These are phyloP conservation scores for Aspergillus fumigatiaffinis DNA, from an alignment of 2,329 filamentous ascomycete genomes.

Conservation along the genomic window DNA sequence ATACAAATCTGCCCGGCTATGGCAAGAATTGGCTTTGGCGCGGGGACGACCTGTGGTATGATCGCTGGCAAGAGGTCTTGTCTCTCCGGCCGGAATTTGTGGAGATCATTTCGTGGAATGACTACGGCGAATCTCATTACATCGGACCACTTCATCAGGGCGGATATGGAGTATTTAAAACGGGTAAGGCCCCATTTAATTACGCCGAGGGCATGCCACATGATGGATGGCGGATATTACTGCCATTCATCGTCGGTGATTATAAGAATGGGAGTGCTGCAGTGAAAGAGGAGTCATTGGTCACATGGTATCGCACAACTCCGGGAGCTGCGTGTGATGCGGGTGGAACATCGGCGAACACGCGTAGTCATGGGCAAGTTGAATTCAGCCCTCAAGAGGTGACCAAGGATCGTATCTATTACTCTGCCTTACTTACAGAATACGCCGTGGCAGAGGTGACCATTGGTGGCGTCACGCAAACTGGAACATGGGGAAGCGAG, in stretches of 20 bases:
- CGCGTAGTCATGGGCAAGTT: neutral
- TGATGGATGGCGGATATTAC: conserved; percentile 27
- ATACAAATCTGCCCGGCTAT: conserved; percentile 54
- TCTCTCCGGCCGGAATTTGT: conserved; percentile 50
- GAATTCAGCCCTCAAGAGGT: conserved; percentile 12
- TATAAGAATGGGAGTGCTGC: conserved; percentile 29
- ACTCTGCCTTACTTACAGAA: conserved; percentile 33
- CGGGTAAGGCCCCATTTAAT: conserved; percentile 38
- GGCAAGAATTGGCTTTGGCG: conserved; percentile 62
- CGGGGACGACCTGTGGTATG: conserved; percentile 57
- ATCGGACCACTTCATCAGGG: conserved; percentile 48
- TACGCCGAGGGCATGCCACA: conserved; percentile 28
- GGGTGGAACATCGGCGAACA: conserved; percentile 20
- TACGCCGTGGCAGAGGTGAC: conserved; percentile 26
- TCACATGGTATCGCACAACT: conserved; percentile 26
- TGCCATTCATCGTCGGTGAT: conserved; percentile 34
- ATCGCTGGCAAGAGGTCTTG: conserved; percentile 55
- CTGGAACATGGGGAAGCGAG: conserved; percentile 21
- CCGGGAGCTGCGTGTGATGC: conserved; percentile 15
- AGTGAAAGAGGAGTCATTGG: conserved; percentile 21
- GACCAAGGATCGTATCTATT: conserved; percentile 22
- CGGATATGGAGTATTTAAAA: conserved; percentile 35
- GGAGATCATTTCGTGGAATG: conserved; percentile 58
- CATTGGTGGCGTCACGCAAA: conserved; percentile 25
- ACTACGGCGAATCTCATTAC: conserved; percentile 60